Conservation (phyloP, 345 rosid species). For the Conringia planisiliqua region DNA sequence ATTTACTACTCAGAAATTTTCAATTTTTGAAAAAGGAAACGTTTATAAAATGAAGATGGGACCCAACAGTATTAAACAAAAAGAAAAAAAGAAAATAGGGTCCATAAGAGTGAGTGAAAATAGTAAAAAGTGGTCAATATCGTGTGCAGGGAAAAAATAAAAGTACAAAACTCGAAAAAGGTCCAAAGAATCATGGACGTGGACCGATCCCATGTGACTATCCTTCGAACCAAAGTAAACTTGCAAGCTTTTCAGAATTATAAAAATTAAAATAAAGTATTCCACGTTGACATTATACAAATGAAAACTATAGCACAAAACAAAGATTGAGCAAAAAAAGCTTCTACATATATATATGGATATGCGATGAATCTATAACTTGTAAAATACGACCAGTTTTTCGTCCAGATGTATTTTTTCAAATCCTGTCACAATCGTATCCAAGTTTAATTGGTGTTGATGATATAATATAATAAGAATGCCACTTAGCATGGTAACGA, state of each 20-base stretch:
- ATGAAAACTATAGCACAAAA: background rate
- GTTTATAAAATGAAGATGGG: background rate
- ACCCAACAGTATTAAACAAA: background rate
- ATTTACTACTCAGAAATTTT: background rate
- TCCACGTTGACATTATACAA: constrained; percentile 11
- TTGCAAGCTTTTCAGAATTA: background rate
- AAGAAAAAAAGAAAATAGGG: constrained; percentile 1
- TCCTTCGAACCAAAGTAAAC: constrained; percentile 33
- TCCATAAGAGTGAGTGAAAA: constrained; percentile 30
- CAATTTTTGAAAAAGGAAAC: background rate
- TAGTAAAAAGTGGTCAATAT: constrained; percentile 28
- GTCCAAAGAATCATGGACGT: constrained; percentile 22
- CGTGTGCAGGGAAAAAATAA: constrained; percentile 20
- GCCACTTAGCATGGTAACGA: background rate
- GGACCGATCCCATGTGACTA: constrained; percentile 31
- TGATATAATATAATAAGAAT: background rate
- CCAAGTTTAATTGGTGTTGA: background rate
- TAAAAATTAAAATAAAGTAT: background rate
- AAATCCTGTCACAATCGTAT: background rate
- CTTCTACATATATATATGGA: background rate
- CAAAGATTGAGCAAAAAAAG: background rate
- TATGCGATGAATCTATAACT: background rate
- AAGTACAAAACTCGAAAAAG: constrained; percentile 17
- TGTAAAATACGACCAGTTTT: background rate
- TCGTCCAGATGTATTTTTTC: background rate